These are phyloP conservation scores for Aristolochia contorta DNA, from an alignment of 164 flowering plant species.

Conservation along the genomic window DNA sequence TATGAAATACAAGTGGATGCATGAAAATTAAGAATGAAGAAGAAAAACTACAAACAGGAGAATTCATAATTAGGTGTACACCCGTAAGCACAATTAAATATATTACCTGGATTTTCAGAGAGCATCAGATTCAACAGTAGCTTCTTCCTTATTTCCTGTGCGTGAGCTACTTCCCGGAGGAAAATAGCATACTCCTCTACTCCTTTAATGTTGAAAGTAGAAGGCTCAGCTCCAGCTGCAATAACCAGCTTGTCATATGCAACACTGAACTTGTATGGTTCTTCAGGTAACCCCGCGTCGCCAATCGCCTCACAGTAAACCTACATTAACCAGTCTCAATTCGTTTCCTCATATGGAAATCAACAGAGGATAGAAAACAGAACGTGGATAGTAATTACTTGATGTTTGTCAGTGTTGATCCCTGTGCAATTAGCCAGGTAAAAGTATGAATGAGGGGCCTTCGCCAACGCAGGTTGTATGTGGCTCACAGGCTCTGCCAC, in stretches of 20 bases:
- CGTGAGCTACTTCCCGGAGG: constrained; percentile 80
- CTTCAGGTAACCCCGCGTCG: constrained; percentile 21
- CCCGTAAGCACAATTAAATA: neutral
- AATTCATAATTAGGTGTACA: no score
- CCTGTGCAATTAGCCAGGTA: constrained; percentile 62
- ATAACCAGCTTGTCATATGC: constrained; percentile 90
- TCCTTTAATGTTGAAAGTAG: constrained; percentile 75
- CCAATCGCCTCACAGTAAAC: constrained; percentile 57
- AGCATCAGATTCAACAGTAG: constrained; percentile 83
- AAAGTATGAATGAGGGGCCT: constrained; percentile 58
- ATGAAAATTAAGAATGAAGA: neutral
- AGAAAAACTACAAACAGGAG: neutral
- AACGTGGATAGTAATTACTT: constrained; percentile 28
- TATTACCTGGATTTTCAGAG: constrained; percentile 63
- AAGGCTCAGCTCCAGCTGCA: constrained; percentile 74
- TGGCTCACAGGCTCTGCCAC: constrained; percentile 74
- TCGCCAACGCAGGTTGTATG: constrained; percentile 64
- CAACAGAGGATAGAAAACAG: neutral
- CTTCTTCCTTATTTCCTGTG: constrained; percentile 83
- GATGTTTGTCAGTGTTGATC: constrained; percentile 55
- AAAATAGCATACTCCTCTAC: constrained; percentile 73
- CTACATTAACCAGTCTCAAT: constrained; percentile 16
- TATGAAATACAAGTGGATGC: neutral
- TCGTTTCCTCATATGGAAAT: no score
- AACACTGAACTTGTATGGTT: constrained; percentile 55